Conservation (phyloP, 2,329 filamentous ascomycete species). For the Phialophora macrospora region DNA sequence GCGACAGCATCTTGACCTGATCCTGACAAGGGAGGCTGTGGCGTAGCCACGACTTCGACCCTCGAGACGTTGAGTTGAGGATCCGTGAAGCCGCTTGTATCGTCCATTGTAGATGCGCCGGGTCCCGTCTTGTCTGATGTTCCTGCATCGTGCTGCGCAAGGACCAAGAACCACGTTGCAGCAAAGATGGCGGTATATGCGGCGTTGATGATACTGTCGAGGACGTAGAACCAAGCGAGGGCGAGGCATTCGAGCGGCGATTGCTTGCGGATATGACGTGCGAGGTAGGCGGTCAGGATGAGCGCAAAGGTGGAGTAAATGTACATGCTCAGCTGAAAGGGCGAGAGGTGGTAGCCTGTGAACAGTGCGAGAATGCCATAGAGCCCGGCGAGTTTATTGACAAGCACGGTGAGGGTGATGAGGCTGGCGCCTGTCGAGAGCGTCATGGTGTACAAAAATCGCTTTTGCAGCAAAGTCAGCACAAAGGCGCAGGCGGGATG, state of each 20-base stretch:
- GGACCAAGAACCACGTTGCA: slow-evolving; percentile 81
- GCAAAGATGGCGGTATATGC: slow-evolving; percentile 83
- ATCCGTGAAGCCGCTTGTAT: slow-evolving; percentile 68
- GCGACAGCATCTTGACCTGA: slow-evolving; percentile 58
- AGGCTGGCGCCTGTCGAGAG: slow-evolving; percentile 85
- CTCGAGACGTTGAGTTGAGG: slow-evolving; percentile 65
- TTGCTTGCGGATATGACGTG: slow-evolving; percentile 79
- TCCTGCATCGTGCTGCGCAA: slow-evolving; percentile 62
- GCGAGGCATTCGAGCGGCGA: slow-evolving; percentile 78
- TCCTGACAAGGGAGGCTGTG: slow-evolving; percentile 50
- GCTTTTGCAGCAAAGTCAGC: slow-evolving; percentile 55
- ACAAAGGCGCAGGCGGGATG: neutral
- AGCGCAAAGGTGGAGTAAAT: slow-evolving; percentile 80
- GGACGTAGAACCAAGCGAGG: slow-evolving; percentile 81
- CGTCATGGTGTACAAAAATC: slow-evolving; percentile 82
- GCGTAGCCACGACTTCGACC: slow-evolving; percentile 60
- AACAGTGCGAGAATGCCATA: slow-evolving; percentile 89
- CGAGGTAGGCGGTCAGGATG: slow-evolving; percentile 68
- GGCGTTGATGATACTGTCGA: slow-evolving; percentile 82
- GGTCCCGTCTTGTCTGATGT: slow-evolving; percentile 49
- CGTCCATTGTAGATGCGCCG: slow-evolving; percentile 62
- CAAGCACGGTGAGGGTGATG: slow-evolving; percentile 78
- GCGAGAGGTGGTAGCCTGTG: slow-evolving; percentile 81
- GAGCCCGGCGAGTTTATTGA: slow-evolving; percentile 91
- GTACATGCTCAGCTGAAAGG: slow-evolving; percentile 87